Evolutionary conservation across 768 basidiomycete genomes (phyloP).

Genomic region (Lentinula edodes): DNA sequence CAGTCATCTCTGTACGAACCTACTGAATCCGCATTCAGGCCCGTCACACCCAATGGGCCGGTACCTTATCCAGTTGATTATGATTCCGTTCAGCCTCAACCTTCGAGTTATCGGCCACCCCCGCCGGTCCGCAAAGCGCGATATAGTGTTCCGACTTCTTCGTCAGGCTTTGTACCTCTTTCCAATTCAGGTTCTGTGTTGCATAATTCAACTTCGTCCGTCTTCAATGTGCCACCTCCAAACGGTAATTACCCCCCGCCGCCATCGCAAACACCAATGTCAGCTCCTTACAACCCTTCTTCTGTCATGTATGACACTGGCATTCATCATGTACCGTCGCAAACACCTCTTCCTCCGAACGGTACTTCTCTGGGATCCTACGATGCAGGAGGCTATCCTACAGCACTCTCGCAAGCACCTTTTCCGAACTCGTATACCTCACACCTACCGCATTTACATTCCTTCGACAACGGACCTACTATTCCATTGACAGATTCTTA

Average conservation of each 20-base stretch:
- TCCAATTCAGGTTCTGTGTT: constrained; percentile 27
- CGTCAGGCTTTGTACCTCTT: constrained; percentile 67
- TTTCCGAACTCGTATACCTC: constrained; percentile 5
- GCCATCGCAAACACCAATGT: constrained; percentile 33
- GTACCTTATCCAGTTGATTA: constrained; percentile 36
- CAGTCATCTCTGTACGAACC: constrained; percentile 28
- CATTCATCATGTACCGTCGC: constrained; percentile 22
- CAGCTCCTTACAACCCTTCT: constrained; percentile 24
- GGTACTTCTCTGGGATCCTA: constrained; percentile 10
- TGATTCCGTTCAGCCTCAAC: constrained; percentile 26
- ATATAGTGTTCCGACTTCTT: constrained; percentile 59
- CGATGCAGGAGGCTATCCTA: constrained; percentile 9
- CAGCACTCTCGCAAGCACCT: constrained; percentile 21
- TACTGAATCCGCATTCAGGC: constrained; percentile 23
- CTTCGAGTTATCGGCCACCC: constrained; percentile 28
- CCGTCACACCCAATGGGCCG: constrained; percentile 29
- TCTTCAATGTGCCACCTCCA: constrained; percentile 15
- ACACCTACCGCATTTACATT: not conserved
- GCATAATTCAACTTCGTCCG: constrained; percentile 13
- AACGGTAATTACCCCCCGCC: constrained; percentile 13
- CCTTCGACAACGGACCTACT: not conserved
- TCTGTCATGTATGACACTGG: constrained; percentile 7
- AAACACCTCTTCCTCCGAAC: constrained; percentile 23
- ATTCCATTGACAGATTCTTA: not conserved
- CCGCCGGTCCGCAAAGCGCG: constrained; percentile 45